Evolutionary conservation across 768 basidiomycete genomes (phyloP).

Genomic region (Coprinellus aureogranulatus): DNA sequence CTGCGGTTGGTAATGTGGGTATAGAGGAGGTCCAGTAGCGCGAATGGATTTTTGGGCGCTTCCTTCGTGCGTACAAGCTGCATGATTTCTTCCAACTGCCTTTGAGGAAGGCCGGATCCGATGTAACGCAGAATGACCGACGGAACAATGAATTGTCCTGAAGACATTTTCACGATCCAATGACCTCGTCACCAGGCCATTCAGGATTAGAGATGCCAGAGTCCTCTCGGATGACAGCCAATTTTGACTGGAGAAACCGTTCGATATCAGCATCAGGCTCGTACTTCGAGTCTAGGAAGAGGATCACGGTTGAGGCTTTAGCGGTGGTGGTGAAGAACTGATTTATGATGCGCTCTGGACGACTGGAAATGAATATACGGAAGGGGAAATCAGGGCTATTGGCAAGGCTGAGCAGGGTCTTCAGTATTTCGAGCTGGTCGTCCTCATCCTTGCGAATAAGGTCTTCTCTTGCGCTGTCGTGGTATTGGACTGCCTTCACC

Average conservation of each 20-base stretch:
- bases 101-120: too few relatives aligned
- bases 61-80: too few relatives aligned
- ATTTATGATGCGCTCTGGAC: not conserved
- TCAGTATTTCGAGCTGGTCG: not conserved
- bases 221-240: not conserved
- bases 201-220: too few relatives aligned
- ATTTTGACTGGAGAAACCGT: not conserved
- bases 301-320: too few relatives aligned
- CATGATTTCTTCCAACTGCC: too few relatives aligned
- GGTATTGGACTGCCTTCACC: not conserved
- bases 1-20: too few relatives aligned
- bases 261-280: not conserved
- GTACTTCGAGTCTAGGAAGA: not conserved
- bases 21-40: too few relatives aligned
- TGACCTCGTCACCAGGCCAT: too few relatives aligned
- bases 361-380: slow-evolving; percentile 1
- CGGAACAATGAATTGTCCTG: too few relatives aligned
- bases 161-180: too few relatives aligned
- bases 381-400: not conserved
- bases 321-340: not conserved
- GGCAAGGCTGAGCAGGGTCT: not conserved
- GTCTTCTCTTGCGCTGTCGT: not conserved
- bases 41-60: too few relatives aligned
- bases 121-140: too few relatives aligned
- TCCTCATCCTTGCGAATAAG: not conserved